Base-by-base conservation (phyloP, 352 stramenopile species). In the Pythium scleroteichum region DNA sequence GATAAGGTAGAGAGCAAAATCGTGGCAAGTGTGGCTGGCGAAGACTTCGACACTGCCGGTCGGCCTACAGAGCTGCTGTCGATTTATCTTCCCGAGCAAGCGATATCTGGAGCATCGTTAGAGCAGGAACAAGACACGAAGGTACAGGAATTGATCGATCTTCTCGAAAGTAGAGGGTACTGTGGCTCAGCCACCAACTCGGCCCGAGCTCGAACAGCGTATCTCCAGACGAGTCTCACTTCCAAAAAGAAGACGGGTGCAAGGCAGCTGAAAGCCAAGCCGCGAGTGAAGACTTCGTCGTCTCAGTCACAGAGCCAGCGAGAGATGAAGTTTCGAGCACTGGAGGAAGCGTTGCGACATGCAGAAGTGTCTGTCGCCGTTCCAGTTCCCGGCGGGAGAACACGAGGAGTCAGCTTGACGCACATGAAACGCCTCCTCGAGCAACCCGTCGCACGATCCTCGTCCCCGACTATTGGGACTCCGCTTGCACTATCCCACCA, bases 271-370 rank as follows among this genome's bases (percentile, higher is more conserved):
- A 35, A 35, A 35, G 5, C 38, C 38, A 44, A 44, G 16, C 6
- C 22, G 32, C 16, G 10, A 48, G 48, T 35, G 45, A 10, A 29
- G 49, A 32, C 26, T 19, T 9, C 12, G n/a, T 35, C 59, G 20
- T 24, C 53, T 14, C 51, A 52, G 8, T 50, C 22, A n/a, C 68
- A 69, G n/a, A 63, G 62, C 1, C 65, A 77, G 17, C 68, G 76
- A 53, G 72, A 86, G 26, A 59, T 63, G 7, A 77, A 77, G 42
- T 75, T 75, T 29, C 70, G 75, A 26, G 58, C 69, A 2, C 59
- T 84, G 0, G 72, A 84, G 33, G 62, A 62, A 52, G 72, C 75
- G 1, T 67, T 86, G 20, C 26, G 52, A 27, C 62, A 49, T 13
- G 62, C 50, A 2, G 50, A 64, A 2, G 20, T 49, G 17, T 44